Evolutionary conservation across 2,329 filamentous ascomycete genomes (phyloP).

Genomic region (Fusarium floridanum): DNA sequence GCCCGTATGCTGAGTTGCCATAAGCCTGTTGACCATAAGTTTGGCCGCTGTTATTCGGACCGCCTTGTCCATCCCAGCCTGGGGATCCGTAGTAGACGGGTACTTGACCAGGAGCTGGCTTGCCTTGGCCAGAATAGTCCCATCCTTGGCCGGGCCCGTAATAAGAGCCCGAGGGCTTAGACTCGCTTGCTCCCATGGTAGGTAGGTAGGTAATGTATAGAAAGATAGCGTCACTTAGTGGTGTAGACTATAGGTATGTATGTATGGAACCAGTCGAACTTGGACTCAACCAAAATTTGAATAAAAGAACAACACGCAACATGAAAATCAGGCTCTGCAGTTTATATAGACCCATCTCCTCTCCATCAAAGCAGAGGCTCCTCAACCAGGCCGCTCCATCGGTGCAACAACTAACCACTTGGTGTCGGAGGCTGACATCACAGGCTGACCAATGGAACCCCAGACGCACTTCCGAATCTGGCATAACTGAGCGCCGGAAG

Average conservation of each 20-base stretch:
- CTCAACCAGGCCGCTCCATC: neutral
- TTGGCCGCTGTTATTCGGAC: neutral
- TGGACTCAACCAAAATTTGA: neutral
- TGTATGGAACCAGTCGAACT: neutral
- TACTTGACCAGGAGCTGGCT: neutral
- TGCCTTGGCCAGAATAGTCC: neutral
- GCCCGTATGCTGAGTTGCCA: neutral
- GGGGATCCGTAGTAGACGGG: neutral
- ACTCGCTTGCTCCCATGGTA: constrained; percentile 9
- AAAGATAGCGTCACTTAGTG: neutral
- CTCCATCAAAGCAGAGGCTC: neutral
- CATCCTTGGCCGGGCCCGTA: neutral
- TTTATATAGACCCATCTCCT: constrained; percentile 1
- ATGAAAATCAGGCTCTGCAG: neutral
- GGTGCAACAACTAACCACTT: neutral
- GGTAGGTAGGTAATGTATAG: neutral
- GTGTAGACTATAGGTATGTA: neutral
- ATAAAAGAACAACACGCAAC: neutral
- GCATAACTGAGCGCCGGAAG: constrained; percentile 8
- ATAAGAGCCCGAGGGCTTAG: neutral
- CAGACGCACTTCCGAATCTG: constrained; percentile 23
- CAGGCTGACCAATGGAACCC: constrained; percentile 24
- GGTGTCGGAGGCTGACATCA: constrained; percentile 1
- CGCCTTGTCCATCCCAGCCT: neutral
- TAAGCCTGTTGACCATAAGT: neutral